Evolutionary conservation across 352 stramenopile genomes (phyloP).

Genomic region (Peronospora tabacina): DNA sequence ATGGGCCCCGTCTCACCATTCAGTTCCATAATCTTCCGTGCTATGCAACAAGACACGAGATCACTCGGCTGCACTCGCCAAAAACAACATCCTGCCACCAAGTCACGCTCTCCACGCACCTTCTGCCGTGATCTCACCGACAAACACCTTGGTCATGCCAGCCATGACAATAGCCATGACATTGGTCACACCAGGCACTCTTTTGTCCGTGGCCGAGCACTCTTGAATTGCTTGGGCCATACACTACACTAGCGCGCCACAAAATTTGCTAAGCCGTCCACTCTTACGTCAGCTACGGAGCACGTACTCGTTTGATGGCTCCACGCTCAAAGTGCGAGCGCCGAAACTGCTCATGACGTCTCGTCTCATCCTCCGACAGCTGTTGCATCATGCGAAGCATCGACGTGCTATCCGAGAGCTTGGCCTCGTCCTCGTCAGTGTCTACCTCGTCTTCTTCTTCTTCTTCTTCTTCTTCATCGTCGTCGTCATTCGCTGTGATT

Average conservation of each 20-base stretch:
- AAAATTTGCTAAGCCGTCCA: neutral
- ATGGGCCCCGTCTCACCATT: slow-evolving; percentile 72
- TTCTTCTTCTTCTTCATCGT: slow-evolving; percentile 50
- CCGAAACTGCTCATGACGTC: slow-evolving; percentile 74
- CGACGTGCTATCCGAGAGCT: slow-evolving; percentile 47
- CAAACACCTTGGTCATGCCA: slow-evolving; percentile 82
- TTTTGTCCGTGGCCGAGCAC: slow-evolving; percentile 47
- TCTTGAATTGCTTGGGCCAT: slow-evolving; percentile 75
- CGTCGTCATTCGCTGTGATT: slow-evolving; percentile 40
- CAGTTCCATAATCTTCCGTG: slow-evolving; percentile 72
- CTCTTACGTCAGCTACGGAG: neutral
- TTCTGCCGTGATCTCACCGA: slow-evolving; percentile 72
- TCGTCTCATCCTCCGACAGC: slow-evolving; percentile 53
- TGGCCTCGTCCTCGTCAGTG: slow-evolving; percentile 38
- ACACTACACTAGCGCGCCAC: slow-evolving; percentile 32
- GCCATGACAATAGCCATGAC: slow-evolving; percentile 86
- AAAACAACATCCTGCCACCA: neutral
- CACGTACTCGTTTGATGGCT: slow-evolving; percentile 63
- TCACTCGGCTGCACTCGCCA: neutral
- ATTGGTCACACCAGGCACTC: slow-evolving; percentile 54
- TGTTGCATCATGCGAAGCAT: slow-evolving; percentile 73
- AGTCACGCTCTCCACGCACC: slow-evolving; percentile 21
- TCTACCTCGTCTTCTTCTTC: slow-evolving; percentile 46
- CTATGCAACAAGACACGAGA: slow-evolving; percentile 19
- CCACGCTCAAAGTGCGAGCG: slow-evolving; percentile 78